Evolutionary conservation across 495 filamentous ascomycete species (phyloP).

Genomic region (Achaetomiella virescens): DNA sequence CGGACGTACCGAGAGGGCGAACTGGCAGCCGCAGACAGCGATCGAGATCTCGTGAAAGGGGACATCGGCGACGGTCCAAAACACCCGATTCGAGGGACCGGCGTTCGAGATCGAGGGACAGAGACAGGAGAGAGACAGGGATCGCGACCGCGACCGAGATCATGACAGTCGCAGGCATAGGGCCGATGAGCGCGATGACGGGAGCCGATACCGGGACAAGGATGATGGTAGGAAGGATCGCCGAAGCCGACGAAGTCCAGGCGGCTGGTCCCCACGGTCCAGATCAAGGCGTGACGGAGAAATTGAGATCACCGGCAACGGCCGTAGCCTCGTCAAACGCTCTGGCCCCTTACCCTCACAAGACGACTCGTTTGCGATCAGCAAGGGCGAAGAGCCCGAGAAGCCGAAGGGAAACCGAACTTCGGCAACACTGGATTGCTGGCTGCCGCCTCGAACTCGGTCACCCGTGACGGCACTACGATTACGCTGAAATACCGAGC

Average conservation of each 20-base stretch:
- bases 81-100: conserved; percentile 29
- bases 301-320: conserved; percentile 10
- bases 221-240: conserved; percentile 7
- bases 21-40: conserved; percentile 17
- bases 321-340: conserved; percentile 30
- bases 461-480: conserved; percentile 55
- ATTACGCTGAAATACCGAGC: conserved; percentile 94
- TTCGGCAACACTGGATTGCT: conserved; percentile 73
- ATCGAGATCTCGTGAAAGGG: conserved; percentile 26
- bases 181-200: conserved; percentile 9
- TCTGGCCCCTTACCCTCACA: conserved; percentile 64
- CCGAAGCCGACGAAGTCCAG: conserved; percentile 9
- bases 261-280: conserved; percentile 1
- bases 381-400: conserved; percentile 42
- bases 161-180: conserved; percentile 3
- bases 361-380: conserved; percentile 57
- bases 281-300: conserved; percentile 6
- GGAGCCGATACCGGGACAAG: conserved; percentile 5
- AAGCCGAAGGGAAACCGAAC: conserved; percentile 81
- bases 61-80: conserved; percentile 31
- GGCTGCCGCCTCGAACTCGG: conserved; percentile 81
- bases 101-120: conserved; percentile 29
- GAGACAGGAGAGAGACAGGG: conserved; percentile 13
- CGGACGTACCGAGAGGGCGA: conserved; percentile 14
- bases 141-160: conserved; percentile 7